phyloP scores from a whole-genome alignment of 805 yeast species.

The Metschnikowia anglica region DNA sequence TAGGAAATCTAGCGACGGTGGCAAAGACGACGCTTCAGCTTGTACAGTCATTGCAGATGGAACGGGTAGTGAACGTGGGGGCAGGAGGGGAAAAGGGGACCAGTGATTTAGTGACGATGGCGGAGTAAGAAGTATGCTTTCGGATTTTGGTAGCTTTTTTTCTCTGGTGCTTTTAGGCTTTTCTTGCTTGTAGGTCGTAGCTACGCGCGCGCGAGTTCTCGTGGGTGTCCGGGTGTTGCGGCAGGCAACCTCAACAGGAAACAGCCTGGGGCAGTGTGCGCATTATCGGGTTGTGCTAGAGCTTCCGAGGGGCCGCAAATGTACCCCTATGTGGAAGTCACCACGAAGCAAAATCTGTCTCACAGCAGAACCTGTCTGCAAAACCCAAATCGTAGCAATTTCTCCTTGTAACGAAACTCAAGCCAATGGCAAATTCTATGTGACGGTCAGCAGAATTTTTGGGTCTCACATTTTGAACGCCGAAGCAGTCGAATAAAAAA shows the following conservation, averaged over 20 bases:
- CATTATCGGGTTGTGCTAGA: too few species aligned
- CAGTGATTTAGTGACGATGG: neutral
- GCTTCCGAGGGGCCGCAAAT: too few species aligned
- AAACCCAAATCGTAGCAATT: too few species aligned
- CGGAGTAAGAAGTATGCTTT: neutral
- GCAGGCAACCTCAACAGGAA: neutral
- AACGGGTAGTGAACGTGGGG: neutral
- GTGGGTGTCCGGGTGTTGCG: constrained; percentile 10
- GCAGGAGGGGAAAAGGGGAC: neutral
- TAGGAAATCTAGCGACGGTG: constrained; percentile 40
- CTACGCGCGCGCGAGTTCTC: constrained; percentile 5
- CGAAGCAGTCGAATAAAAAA: too few species aligned
- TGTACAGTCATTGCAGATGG: constrained; percentile 3
- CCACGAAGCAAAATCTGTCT: too few species aligned
- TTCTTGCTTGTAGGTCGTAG: constrained; percentile 6
- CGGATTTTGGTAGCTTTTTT: neutral
- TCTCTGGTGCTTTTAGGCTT: constrained; percentile 4
- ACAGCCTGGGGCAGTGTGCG: neutral
- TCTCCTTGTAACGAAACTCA: too few species aligned
- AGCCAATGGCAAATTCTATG: too few species aligned
- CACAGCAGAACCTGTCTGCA: too few species aligned
- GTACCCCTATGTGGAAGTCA: too few species aligned
- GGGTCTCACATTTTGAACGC: too few species aligned
- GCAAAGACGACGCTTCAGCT: constrained; percentile 19
- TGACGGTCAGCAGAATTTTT: too few species aligned